Evolutionary conservation across 176 grass and related monocot genomes (phyloP).

Genomic region (Raddia distichophylla): DNA sequence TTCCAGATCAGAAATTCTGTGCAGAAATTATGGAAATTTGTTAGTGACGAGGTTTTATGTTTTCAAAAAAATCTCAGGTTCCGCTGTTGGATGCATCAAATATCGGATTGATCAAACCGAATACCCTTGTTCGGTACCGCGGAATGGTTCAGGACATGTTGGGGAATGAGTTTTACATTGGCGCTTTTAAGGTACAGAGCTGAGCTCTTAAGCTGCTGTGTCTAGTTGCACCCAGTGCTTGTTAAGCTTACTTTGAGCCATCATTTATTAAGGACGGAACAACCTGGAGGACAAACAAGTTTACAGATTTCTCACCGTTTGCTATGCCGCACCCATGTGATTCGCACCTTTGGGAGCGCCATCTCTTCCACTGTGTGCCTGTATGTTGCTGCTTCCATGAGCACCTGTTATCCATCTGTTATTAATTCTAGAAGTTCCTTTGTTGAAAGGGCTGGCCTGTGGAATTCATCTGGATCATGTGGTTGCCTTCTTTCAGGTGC

Average conservation of each 20-base stretch:
- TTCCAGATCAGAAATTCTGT: neutral
- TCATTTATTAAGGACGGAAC: slow-evolving; percentile 64
- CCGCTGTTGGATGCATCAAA: slow-evolving; percentile 72
- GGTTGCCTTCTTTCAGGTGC: slow-evolving; percentile 57
- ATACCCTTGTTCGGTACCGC: slow-evolving; percentile 77
- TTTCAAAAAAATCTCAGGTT: slow-evolving; percentile 45
- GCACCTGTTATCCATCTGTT: neutral
- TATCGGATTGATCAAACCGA: slow-evolving; percentile 74
- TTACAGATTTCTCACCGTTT: slow-evolving; percentile 64
- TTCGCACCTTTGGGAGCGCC: slow-evolving; percentile 85
- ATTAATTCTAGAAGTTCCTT: neutral
- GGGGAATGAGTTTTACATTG: slow-evolving; percentile 83
- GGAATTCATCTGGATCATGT: slow-evolving; percentile 26
- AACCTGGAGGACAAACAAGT: slow-evolving; percentile 95
- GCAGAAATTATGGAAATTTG: neutral
- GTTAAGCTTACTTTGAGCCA: neutral
- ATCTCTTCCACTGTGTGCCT: slow-evolving; percentile 82
- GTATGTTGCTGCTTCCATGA: slow-evolving; percentile 47
- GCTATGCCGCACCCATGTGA: slow-evolving; percentile 62
- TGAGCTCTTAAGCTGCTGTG: neutral
- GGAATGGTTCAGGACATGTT: slow-evolving; percentile 99
- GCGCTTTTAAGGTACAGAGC: slow-evolving; percentile 74
- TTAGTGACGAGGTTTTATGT: neutral
- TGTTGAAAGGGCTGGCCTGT: neutral
- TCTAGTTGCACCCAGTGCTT: neutral